Base-by-base conservation (phyloP, 2,329 filamentous ascomycete species). In the Fusarium drepaniforme region DNA sequence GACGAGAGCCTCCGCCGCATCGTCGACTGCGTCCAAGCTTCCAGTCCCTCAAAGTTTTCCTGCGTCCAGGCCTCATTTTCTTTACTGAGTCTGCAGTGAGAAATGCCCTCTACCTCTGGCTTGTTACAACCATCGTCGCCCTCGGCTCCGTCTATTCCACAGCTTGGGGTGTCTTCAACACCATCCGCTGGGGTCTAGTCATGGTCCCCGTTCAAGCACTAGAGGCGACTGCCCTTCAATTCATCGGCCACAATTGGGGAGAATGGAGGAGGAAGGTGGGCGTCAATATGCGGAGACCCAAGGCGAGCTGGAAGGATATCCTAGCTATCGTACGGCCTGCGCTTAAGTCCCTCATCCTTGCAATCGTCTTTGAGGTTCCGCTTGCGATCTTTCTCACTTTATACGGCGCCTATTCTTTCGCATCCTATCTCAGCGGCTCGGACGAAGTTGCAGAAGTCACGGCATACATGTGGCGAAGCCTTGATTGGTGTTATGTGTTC, bases 101-200 rank as follows among this genome's bases (percentile, higher is more conserved):
- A 8, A 95, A 94, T 71, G 86, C 90, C 0, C 84, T 95, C 0
- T 94, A 94, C 70, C 87, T 94, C 0, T 94, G 92, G 92, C 85
- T 94, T 0, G 87, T 94, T 1, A 87, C 84, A 63, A 90, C 87
- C 6, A 92, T 95, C 21, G 87, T 94, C 0, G 83, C 87, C 0
- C 84, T 94, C 68, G 92, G 92, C 0, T 82, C 84, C 0, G 87
- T 90, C 8, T 94, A 94, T 79, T 90, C 92, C 0, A 94, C 92
- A 0, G 91, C 92, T 1, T 95, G 92, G 92, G 90, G 92, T 2
- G 85, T 94, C 12, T 95, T 95, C 83, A 93, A 89, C 66, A 94
- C 92, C 0, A 94, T 94, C 49, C 87, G 92, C 16, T 94, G 92
- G 92, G 93, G 92, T 0, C 84, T 94, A 1, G 84, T 94, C 35